phyloP scores from a whole-genome alignment of 2,329 filamentous ascomycete species.

The Diaporthe ampelina region DNA sequence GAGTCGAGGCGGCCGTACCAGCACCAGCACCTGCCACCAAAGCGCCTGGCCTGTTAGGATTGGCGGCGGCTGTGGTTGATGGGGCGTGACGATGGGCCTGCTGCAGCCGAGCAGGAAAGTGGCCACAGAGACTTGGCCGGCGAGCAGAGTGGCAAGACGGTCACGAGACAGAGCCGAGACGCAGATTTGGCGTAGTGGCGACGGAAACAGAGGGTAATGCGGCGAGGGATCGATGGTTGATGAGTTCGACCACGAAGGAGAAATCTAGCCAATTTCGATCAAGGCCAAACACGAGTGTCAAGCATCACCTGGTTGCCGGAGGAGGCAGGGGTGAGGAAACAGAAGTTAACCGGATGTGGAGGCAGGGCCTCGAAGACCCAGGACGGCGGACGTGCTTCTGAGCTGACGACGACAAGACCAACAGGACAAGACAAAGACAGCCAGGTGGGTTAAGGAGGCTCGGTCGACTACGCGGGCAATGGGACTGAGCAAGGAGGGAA shows the following conservation, averaged over 20 bases:
- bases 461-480: constrained; percentile 17
- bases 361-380: background rate
- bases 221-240: constrained; percentile 16
- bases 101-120: constrained; percentile 20
- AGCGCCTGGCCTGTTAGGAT: background rate
- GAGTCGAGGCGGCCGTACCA: background rate
- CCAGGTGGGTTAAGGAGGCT: background rate
- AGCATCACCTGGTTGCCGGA: constrained; percentile 17
- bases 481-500: background rate
- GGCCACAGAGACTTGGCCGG: constrained; percentile 31
- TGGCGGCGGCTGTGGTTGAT: background rate
- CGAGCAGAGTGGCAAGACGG: constrained; percentile 33
- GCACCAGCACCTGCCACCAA: background rate
- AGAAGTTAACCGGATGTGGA: constrained; percentile 11
- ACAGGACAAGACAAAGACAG: background rate
- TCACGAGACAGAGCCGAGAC: constrained; percentile 37
- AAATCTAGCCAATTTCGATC: background rate
- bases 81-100: constrained; percentile 9
- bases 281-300: constrained; percentile 1
- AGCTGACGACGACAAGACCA: background rate
- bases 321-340: constrained; percentile 1
- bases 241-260: background rate
- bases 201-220: constrained; percentile 18
- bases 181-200: constrained; percentile 2
- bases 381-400: background rate